Evolutionary conservation across 768 basidiomycete species (phyloP).

Genomic region (Harrya chromipes): DNA sequence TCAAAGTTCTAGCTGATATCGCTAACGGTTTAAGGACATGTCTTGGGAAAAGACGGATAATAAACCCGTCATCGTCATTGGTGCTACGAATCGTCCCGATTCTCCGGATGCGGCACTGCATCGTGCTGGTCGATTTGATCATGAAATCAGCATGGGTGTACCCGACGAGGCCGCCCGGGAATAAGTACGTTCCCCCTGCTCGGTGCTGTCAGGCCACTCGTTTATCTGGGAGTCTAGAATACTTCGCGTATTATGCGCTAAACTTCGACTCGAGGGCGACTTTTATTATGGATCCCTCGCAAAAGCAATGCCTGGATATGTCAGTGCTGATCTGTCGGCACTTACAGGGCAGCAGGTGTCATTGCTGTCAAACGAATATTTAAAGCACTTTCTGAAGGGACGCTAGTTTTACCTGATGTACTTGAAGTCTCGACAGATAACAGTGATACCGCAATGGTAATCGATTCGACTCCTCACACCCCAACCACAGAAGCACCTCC

Average conservation of each 20-base stretch:
- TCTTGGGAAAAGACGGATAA: conserved; percentile 94
- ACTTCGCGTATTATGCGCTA: conserved; percentile 77
- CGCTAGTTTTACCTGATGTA: conserved; percentile 50
- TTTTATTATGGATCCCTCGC: conserved; percentile 86
- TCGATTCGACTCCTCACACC: conserved; percentile 30
- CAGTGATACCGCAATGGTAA: conserved; percentile 35
- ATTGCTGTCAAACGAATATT: conserved; percentile 97
- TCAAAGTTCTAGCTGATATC: background rate
- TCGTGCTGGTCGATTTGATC: conserved; percentile 92
- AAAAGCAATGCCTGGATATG: conserved; percentile 94
- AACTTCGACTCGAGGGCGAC: conserved; percentile 80
- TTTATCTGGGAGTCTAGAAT: conserved; percentile 52
- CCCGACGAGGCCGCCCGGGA: conserved; percentile 88
- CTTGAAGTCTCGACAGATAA: conserved; percentile 13
- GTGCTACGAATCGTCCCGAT: conserved; percentile 95
- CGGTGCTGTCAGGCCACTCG: background rate
- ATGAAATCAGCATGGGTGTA: conserved; percentile 97
- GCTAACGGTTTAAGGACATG: conserved; percentile 60
- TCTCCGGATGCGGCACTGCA: conserved; percentile 91
- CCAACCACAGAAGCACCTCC: conserved; percentile 17
- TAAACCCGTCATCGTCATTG: conserved; percentile 91
- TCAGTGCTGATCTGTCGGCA: conserved; percentile 91
- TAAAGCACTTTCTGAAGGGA: conserved; percentile 67
- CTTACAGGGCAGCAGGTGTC: conserved; percentile 90
- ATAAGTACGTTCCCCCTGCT: conserved; percentile 57